Evolutionary conservation across 495 filamentous ascomycete genomes (phyloP).

Genomic region (Talaromyces thailandensis): DNA sequence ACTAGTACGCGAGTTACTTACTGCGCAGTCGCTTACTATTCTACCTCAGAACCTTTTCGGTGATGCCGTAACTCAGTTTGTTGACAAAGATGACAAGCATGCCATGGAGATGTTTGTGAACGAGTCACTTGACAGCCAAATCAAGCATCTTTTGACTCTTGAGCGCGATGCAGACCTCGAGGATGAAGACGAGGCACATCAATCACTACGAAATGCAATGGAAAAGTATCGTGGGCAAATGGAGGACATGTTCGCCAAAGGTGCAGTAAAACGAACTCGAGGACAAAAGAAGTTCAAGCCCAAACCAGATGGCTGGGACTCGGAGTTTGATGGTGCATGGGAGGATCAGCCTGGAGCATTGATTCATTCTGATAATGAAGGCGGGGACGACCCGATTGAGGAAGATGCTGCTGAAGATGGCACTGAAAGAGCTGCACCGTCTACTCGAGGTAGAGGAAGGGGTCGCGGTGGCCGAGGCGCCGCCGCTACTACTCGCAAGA

Average conservation of each 20-base stretch:
- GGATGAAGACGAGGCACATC: constrained; percentile 50
- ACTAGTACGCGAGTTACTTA: constrained; percentile 76
- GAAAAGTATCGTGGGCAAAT: constrained; percentile 58
- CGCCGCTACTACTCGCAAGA: constrained; percentile 27
- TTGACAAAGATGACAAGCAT: constrained; percentile 91
- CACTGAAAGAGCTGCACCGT: constrained; percentile 21
- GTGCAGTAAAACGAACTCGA: constrained; percentile 50
- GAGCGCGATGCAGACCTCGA: constrained; percentile 60
- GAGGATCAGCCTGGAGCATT: constrained; percentile 66
- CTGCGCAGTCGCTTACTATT: constrained; percentile 78
- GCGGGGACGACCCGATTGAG: constrained; percentile 31
- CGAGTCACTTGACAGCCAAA: constrained; percentile 65
- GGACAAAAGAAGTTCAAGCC: constrained; percentile 61
- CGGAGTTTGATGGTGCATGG: constrained; percentile 79
- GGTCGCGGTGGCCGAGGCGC: constrained; percentile 40
- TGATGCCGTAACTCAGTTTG: constrained; percentile 87
- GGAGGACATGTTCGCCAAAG: constrained; percentile 63
- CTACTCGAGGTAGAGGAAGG: constrained; percentile 40
- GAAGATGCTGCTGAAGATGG: constrained; percentile 39
- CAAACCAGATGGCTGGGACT: constrained; percentile 75
- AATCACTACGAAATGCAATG: constrained; percentile 57
- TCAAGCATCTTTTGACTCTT: constrained; percentile 61
- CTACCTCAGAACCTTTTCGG: constrained; percentile 85
- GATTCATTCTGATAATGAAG: constrained; percentile 47
- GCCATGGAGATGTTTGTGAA: constrained; percentile 85